Base-by-base conservation (phyloP, 352 stramenopile genomes). In the Aphanomyces invadans region DNA sequence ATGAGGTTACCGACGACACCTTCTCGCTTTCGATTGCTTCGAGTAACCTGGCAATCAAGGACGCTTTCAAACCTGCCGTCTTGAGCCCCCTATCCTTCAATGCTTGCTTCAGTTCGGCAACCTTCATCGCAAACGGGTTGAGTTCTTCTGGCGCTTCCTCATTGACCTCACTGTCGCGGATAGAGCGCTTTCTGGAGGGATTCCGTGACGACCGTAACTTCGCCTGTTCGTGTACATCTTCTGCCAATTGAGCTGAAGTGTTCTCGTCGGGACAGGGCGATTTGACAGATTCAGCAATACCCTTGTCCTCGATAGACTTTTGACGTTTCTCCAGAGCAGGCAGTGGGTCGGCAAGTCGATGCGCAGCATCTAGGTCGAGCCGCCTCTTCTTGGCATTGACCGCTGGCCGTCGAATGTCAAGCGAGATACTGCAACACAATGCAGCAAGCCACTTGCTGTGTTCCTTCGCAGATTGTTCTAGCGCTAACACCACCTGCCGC, bases 61-160 rank as follows among this genome's bases (percentile, higher is more conserved):
- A 54, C n/a, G 39, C 36, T 26, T 70, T 73, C 21, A 56, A 32
- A 19, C 68, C 68, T 19, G 36, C 23, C 17, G 46, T 32, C 9
- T 51, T 60, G 10, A 73, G 45, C 31, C 54, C 54, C 19, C 54
- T 69, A 9, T 69, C 52, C 25, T 32, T 65, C 51, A 73, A 45
- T 9, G 39, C 44, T 9, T 52, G 31, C 44, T 70, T 73, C 42
- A 73, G 52, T 33, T 70, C 28, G 15, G 55, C 28, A 33, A 73
- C 68, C 23, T 46, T 70, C 3, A 70, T 32, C n/a, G 29, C 31
- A 48, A 32, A 51, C 31, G 55, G 36, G 25, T 64, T 46, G 4
- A 64, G 4, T 11, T 21, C 4, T 10, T 45, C 52, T n/a, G n/a
- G n/a, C 9, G 42, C n/a, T 19, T 45, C 29, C 28, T 28, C 52